Conservation (phyloP, 371 early-diverging fungal genomes). For the Syncephalastrum racemosum region DNA sequence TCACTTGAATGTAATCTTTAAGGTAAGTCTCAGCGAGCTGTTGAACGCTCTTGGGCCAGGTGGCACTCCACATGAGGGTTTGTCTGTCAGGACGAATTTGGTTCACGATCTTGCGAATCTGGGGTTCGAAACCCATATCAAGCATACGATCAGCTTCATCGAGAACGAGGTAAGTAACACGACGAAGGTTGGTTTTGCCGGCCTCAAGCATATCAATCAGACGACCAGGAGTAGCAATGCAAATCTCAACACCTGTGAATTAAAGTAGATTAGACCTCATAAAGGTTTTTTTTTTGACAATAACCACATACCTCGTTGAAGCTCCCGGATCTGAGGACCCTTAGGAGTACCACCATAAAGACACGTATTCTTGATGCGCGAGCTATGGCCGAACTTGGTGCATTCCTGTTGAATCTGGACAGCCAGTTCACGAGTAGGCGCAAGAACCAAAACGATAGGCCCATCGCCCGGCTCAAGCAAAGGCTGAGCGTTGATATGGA, state of each 20-base stretch:
- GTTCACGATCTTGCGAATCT: conserved; percentile 98
- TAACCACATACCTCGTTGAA: conserved; percentile 55
- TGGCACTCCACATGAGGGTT: conserved; percentile 99
- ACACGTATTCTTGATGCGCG: conserved; percentile 92
- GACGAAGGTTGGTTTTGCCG: conserved; percentile 86
- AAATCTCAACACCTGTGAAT: conserved; percentile 84
- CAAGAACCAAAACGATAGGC: conserved; percentile 92
- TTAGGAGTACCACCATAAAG: conserved; percentile 97
- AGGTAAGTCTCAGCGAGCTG: conserved; percentile 92
- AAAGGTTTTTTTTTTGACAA: neutral
- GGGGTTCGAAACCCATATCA: conserved; percentile 99
- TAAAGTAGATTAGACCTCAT: neutral
- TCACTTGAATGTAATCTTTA: conserved; percentile 97
- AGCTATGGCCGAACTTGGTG: conserved; percentile 85
- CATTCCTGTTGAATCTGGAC: conserved; percentile 95
- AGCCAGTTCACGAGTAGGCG: conserved; percentile 94
- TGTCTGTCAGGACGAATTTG: conserved; percentile 99
- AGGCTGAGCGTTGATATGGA: conserved; percentile 98
- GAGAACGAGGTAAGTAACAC: conserved; percentile 97
- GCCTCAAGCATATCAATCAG: conserved; percentile 97
- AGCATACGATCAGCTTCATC: conserved; percentile 99
- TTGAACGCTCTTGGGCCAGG: conserved; percentile 99
- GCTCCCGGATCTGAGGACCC: conserved; percentile 93
- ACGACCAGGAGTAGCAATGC: conserved; percentile 99
- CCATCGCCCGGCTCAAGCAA: conserved; percentile 95